Percentiles rank a stretch among this genome's conserved stretches.
Conservation (phyloP, 257 asterid species). For the Capsicum rhomboideum region DNA sequence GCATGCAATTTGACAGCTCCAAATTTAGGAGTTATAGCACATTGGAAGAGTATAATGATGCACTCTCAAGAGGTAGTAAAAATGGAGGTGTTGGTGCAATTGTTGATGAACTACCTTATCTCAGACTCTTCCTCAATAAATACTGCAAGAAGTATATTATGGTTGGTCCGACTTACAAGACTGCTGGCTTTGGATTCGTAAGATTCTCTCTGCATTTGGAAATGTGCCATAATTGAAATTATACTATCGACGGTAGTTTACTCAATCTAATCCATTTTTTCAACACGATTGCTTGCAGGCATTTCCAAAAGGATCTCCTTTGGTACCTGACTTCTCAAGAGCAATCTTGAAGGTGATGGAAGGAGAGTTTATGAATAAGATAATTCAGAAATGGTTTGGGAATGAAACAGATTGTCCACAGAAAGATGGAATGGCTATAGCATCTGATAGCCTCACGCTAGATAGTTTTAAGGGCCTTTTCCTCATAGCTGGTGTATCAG, state of each 20-base stretch:
- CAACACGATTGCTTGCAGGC: slow-evolving; percentile 5
- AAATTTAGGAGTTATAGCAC: slow-evolving; percentile 17
- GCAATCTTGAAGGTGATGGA: slow-evolving; percentile 25
- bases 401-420: slow-evolving; percentile 4
- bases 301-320: slow-evolving; percentile 37
- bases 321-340: slow-evolving; percentile 31
- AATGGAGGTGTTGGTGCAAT: slow-evolving; percentile 35
- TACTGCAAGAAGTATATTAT: slow-evolving; percentile 27
- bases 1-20: slow-evolving; percentile 15
- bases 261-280: not conserved
- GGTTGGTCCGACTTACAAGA: slow-evolving; percentile 31
- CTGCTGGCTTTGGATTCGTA: slow-evolving; percentile 41
- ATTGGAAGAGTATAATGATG: slow-evolving; percentile 15
- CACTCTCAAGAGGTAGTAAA: slow-evolving; percentile 18
- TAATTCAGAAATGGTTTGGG: slow-evolving; percentile 19
- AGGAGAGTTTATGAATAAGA: slow-evolving; percentile 9
- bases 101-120: slow-evolving; percentile 38
- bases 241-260: not conserved
- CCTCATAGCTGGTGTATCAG: slow-evolving; percentile 23
- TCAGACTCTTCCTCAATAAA: slow-evolving; percentile 18
- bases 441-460: slow-evolving; percentile 6
- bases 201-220: slow-evolving; percentile 2
- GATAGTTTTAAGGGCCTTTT: slow-evolving; percentile 35
- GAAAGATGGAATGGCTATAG: not conserved
- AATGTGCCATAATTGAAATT: not conserved